Conservation (phyloP, 148 eudicot species). For the Suaeda aralocaspica region DNA sequence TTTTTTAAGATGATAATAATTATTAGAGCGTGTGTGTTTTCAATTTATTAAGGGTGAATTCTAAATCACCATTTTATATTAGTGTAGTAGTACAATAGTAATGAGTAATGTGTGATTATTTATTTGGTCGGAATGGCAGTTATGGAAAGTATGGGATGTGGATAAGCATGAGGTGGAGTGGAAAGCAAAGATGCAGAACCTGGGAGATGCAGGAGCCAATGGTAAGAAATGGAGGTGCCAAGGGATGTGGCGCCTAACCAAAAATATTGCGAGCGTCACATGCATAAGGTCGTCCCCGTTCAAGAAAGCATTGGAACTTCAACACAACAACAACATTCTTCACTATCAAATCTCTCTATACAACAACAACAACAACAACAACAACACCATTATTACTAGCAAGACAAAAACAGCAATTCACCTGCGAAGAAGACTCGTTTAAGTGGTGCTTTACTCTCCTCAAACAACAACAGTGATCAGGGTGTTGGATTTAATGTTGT, state of each 20-base stretch:
- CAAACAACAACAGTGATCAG: conserved; percentile 5
- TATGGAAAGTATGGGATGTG: conserved; percentile 28
- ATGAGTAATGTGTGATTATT: neutral
- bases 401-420: conserved; percentile 11
- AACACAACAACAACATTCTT: conserved; percentile 18
- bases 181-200: conserved; percentile 58
- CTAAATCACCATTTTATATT: too few species aligned
- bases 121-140: conserved; percentile 20
- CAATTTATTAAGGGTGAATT: too few species aligned
- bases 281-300: conserved; percentile 90
- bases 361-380: conserved; percentile 14
- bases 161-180: conserved; percentile 31
- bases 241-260: conserved; percentile 73
- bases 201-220: conserved; percentile 80
- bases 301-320: conserved; percentile 97
- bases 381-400: neutral
- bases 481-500: conserved; percentile 18
- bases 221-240: conserved; percentile 96
- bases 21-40: too few species aligned
- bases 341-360: conserved; percentile 15
- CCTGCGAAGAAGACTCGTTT: conserved; percentile 37
- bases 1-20: too few species aligned
- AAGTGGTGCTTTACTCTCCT: neutral
- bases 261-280: conserved; percentile 87
- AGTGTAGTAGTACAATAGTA: too few species aligned